Percentiles rank a stretch among this genome's conserved stretches.
phyloP scores from a whole-genome alignment of 768 basidiomycete species.

The Phanerochaete carnosa region DNA sequence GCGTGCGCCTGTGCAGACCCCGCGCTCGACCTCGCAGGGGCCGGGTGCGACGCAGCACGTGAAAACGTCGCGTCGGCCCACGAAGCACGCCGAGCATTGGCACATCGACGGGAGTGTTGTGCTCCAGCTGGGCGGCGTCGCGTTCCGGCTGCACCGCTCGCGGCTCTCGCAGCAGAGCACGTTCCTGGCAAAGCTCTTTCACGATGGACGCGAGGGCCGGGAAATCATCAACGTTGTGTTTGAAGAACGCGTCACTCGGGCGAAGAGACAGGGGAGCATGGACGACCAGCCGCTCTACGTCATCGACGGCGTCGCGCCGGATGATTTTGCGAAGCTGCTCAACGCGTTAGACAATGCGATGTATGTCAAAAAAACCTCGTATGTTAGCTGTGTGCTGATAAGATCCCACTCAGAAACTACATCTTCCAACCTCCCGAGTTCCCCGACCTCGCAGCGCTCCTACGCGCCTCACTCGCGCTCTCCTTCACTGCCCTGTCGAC shows the following conservation, averaged over 20 bases:
- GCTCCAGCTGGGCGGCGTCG: constrained; percentile 28
- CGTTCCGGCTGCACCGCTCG: constrained; percentile 36
- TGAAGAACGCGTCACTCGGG: neutral
- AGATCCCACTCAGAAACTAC: constrained; percentile 17
- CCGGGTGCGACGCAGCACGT: too few relatives aligned
- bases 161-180: constrained; percentile 27
- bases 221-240: neutral
- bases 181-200: constrained; percentile 28
- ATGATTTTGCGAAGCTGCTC: constrained; percentile 34
- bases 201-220: neutral
- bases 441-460: neutral
- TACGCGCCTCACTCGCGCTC: neutral
- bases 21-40: neutral
- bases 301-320: constrained; percentile 21
- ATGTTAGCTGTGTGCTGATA: neutral
- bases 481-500: constrained; percentile 23
- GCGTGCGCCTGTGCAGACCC: neutral
- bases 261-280: neutral
- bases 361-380: constrained; percentile 23
- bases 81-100: constrained; percentile 28
- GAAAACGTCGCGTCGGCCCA: neutral
- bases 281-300: constrained; percentile 19
- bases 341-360: constrained; percentile 31
- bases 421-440: constrained; percentile 20
- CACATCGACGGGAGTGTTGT: constrained; percentile 34